Evolutionary conservation across 306 rosid species (phyloP).

Genomic region (Rosa multiflora): DNA sequence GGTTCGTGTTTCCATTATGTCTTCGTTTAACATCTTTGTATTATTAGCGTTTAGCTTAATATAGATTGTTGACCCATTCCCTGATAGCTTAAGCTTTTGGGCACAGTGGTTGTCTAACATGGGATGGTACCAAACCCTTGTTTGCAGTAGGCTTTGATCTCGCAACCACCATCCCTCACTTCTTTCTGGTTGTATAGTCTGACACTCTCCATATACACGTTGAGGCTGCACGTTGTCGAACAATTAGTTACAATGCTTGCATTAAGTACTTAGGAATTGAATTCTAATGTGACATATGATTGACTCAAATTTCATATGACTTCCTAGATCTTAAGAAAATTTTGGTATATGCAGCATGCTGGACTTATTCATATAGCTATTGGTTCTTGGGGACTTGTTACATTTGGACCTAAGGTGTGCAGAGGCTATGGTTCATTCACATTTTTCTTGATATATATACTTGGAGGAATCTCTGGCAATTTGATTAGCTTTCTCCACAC

Average conservation of each 20-base stretch:
- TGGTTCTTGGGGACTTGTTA: slow-evolving; percentile 60
- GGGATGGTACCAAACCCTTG: not conserved
- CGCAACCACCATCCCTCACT: not conserved
- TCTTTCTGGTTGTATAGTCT: not conserved
- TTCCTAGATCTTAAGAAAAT: slow-evolving; percentile 1
- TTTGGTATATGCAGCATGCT: slow-evolving; percentile 61
- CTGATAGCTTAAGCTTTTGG: not conserved
- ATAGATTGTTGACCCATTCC: not conserved
- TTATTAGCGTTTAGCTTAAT: not conserved
- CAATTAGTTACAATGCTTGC: not conserved
- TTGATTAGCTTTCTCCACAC: slow-evolving; percentile 82
- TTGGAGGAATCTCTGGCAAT: slow-evolving; percentile 93
- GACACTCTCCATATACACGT: not conserved
- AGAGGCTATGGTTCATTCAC: slow-evolving; percentile 76
- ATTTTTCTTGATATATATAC: slow-evolving; percentile 71
- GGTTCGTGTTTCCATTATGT: slow-evolving; percentile 78
- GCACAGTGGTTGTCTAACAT: not conserved
- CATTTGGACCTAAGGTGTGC: slow-evolving; percentile 86
- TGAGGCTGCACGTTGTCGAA: not conserved
- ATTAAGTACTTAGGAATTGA: not conserved
- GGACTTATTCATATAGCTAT: slow-evolving; percentile 66
- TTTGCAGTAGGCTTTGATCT: not conserved
- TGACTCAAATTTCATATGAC: slow-evolving; percentile 3
- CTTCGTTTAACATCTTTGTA: slow-evolving; percentile 18
- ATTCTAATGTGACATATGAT: not conserved